Evolutionary conservation across 352 stramenopile species (phyloP), one percentile per base, ranked within the genome.

Genomic region (Phytophthora podocarpi): DNA sequence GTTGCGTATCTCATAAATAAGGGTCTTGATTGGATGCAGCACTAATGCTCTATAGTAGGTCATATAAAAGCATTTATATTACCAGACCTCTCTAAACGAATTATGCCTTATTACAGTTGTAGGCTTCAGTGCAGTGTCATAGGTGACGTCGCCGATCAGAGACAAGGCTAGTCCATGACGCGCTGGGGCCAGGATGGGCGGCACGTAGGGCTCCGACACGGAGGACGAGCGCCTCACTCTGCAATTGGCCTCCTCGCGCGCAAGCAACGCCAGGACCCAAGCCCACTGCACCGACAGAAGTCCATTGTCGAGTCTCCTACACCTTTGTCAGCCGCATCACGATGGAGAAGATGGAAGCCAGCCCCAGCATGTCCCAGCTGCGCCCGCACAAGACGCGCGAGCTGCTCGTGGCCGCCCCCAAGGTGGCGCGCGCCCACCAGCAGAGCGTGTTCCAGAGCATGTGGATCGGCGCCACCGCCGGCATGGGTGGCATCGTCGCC

Each of bases 401-500:
- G 28, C 59, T 74, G 43, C 66, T 78, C 16, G 55, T 51, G 16
- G 58, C 54, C 16, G 56, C 63, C 12, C 69, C 59, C 30, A 64
- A 66, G 26, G 39, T 66, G 34, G 63, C 58, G 27, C 42, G 67
- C 21, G 23, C 24, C 12, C 60, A 78, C 15, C 78, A 85, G 46
- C 75, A 83, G 31, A 85, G 76, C 61, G 58, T 92, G 24, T 80
- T 92, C 51, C 80, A 90, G 62, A 89, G 76, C 59, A 88, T 93
- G 67, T 90, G 81, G 80, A 88, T 93, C 55, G 85, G 82, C 50
- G 85, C 85, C 26, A 91, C 82, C 10, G 74, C 85, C 40, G 85
- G 85, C 20, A 90, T 93, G 82, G 80, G 78, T 47, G 85, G 82
- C 42, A 91, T 93, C 72, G 85, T 90, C 51, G 79, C 79, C 35